Conservation (phyloP, 202 grass and related monocot species). For the Carex sylvatica region DNA sequence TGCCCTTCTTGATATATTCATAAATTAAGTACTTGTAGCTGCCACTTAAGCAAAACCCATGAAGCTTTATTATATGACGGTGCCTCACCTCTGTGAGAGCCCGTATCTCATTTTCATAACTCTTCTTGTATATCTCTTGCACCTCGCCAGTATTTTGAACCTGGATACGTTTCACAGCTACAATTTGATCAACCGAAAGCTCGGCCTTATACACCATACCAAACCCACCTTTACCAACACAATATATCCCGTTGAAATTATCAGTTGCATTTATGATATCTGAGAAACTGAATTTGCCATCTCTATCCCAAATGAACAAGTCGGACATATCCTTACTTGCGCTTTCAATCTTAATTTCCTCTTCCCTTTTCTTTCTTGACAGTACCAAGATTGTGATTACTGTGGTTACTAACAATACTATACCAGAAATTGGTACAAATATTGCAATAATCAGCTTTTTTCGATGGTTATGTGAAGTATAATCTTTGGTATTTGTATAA, state of each 20-base stretch:
- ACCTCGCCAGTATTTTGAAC: conserved; percentile 27
- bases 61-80: conserved; percentile 72
- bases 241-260: conserved; percentile 62
- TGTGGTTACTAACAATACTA: conserved; percentile 18
- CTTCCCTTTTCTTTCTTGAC: conserved; percentile 18
- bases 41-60: conserved; percentile 59
- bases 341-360: conserved; percentile 14
- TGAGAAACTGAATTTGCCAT: conserved; percentile 54
- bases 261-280: conserved; percentile 73
- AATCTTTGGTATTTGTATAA: neutral
- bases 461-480: conserved; percentile 9
- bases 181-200: conserved; percentile 27
- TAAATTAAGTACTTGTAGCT: conserved; percentile 78
- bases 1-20: conserved; percentile 64
- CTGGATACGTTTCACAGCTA: conserved; percentile 74
- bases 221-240: conserved; percentile 78
- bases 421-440: conserved; percentile 18
- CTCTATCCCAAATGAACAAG: conserved; percentile 61
- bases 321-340: neutral
- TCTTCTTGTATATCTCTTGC: conserved; percentile 42
- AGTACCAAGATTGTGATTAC: conserved; percentile 6
- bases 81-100: conserved; percentile 67
- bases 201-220: conserved; percentile 71
- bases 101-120: conserved; percentile 74
- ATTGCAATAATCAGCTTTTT: conserved; percentile 28